phyloP scores from a whole-genome alignment of 306 rosid genomes.

The Gynostemma pentaphyllum region DNA sequence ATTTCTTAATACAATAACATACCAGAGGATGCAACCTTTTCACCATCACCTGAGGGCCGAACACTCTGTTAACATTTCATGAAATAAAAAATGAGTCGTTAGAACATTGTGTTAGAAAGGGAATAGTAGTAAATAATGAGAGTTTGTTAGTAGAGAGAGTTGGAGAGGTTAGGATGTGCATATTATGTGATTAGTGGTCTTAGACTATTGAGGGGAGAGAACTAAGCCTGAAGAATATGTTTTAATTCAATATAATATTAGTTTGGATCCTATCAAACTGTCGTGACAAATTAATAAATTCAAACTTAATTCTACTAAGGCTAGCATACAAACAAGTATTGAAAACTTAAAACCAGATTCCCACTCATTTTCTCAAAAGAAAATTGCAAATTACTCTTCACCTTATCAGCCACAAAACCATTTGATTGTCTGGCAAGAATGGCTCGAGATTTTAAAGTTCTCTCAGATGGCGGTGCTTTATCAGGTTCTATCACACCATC shows the following conservation, averaged over 20 bases:
- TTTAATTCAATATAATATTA: no score
- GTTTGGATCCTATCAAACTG: no score
- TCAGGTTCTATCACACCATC: slow-evolving; percentile 65
- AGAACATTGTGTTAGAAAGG: no score
- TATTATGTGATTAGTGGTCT: no score
- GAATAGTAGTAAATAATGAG: no score
- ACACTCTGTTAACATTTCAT: slow-evolving; percentile 22
- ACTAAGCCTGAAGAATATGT: no score
- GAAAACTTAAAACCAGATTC: background rate
- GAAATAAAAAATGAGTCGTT: background rate
- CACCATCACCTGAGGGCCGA: slow-evolving; percentile 15
- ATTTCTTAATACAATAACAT: slow-evolving; percentile 1
- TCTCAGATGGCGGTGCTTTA: slow-evolving; percentile 73
- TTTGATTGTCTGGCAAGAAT: slow-evolving; percentile 74
- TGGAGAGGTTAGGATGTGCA: no score
- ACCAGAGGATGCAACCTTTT: slow-evolving; percentile 26
- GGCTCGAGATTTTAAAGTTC: slow-evolving; percentile 58
- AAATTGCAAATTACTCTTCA: slow-evolving; percentile 11
- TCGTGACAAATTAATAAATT: background rate
- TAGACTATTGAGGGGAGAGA: no score
- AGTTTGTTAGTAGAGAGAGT: no score
- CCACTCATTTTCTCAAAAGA: slow-evolving; percentile 7
- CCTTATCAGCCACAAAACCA: slow-evolving; percentile 76
- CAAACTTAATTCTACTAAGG: background rate
- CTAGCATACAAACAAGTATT: background rate